Percentiles rank a stretch among this genome's conserved stretches.
Evolutionary conservation across 805 yeast genomes (phyloP).

Genomic region (Saturnispora serradocipensis): DNA sequence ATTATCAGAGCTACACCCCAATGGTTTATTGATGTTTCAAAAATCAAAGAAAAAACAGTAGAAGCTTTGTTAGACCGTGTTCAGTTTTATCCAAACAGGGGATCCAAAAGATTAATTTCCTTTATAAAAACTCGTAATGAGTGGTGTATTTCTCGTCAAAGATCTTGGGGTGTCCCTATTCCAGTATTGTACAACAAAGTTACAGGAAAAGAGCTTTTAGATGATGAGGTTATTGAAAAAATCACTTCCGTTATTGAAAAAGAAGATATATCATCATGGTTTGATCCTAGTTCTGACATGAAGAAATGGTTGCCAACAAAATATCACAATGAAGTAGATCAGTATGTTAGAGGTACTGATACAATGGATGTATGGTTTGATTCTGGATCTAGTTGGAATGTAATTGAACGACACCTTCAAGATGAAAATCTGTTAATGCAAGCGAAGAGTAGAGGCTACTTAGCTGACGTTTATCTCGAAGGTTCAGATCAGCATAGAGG

Average conservation of each 20-base stretch:
- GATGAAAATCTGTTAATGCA: slow-evolving; percentile 26
- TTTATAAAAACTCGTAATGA: slow-evolving; percentile 75
- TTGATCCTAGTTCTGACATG: slow-evolving; percentile 33
- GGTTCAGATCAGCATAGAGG: slow-evolving; percentile 99
- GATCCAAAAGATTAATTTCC: slow-evolving; percentile 58
- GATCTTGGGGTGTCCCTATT: slow-evolving; percentile 97
- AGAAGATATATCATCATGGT: slow-evolving; percentile 77
- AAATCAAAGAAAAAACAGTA: slow-evolving; percentile 55
- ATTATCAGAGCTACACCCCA: slow-evolving; percentile 92
- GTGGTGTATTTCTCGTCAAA: slow-evolving; percentile 97
- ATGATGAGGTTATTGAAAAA: slow-evolving; percentile 43
- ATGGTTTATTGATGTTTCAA: slow-evolving; percentile 86
- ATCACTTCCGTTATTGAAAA: slow-evolving; percentile 48
- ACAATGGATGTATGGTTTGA: slow-evolving; percentile 99
- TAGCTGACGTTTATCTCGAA: slow-evolving; percentile 82
- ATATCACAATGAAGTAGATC: slow-evolving; percentile 31
- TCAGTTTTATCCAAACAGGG: slow-evolving; percentile 63
- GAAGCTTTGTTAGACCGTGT: slow-evolving; percentile 49
- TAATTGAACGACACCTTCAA: slow-evolving; percentile 34
- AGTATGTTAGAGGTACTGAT: slow-evolving; percentile 62
- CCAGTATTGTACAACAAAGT: slow-evolving; percentile 65
- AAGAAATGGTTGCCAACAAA: slow-evolving; percentile 65
- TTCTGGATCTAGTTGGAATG: slow-evolving; percentile 88
- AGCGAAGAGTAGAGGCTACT: slow-evolving; percentile 29
- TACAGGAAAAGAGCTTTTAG: slow-evolving; percentile 57